phyloP scores from a whole-genome alignment of 106 monocot genomes.

The Narthecium ossifragum region DNA sequence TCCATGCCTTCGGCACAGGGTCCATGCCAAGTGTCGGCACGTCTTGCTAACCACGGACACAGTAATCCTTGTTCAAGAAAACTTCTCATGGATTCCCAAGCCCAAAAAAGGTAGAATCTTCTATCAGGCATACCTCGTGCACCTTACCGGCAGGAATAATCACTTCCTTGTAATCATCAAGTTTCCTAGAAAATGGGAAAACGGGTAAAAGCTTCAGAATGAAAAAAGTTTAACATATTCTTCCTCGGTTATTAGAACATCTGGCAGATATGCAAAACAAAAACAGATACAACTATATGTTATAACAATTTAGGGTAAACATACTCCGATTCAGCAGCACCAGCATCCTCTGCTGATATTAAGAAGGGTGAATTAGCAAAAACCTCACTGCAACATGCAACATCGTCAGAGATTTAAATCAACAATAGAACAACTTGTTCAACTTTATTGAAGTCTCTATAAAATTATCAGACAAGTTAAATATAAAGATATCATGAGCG shows the following conservation, averaged over 20 bases:
- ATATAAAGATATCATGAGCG: too few relatives aligned
- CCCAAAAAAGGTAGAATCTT: not conserved
- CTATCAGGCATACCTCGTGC: constrained; percentile 57
- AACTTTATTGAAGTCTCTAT: too few relatives aligned
- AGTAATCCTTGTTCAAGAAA: too few relatives aligned
- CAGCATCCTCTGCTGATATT: constrained; percentile 98
- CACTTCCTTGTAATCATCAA: constrained; percentile 79
- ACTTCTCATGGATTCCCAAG: too few relatives aligned
- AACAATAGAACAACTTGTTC: not conserved
- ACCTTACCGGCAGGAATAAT: constrained; percentile 75
- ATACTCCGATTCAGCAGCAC: constrained; percentile 70
- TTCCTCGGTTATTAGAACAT: too few relatives aligned
- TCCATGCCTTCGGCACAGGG: too few relatives aligned
- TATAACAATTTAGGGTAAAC: constrained; percentile 7
- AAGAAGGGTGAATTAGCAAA: constrained; percentile 94
- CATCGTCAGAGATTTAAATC: not conserved
- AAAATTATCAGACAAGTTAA: too few relatives aligned
- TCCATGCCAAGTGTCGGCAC: too few relatives aligned
- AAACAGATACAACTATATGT: not conserved
- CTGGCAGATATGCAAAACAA: not conserved
- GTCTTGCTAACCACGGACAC: too few relatives aligned
- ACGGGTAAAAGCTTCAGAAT: not conserved
- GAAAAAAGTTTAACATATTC: too few relatives aligned
- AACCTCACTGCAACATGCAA: constrained; percentile 56
- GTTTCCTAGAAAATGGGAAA: constrained; percentile 29